These are phyloP conservation scores for Mallotus nudiflorus DNA, from an alignment of 345 rosid species.

Conservation along the genomic window DNA sequence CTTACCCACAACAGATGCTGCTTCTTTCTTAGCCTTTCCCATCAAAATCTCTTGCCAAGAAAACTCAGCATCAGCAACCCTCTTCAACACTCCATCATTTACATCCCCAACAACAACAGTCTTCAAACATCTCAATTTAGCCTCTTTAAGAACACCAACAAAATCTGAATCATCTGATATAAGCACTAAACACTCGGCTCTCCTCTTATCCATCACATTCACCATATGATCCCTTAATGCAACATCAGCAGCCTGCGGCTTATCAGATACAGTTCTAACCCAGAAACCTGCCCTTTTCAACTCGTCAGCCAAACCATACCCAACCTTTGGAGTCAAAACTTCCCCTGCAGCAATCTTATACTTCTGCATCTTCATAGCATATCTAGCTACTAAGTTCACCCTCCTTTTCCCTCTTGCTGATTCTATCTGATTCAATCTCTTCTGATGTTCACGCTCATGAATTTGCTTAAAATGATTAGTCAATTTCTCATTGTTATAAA, in stretches of 20 bases:
- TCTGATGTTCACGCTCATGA: constrained; percentile 72
- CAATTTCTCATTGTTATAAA: constrained; percentile 65
- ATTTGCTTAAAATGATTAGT: constrained; percentile 77
- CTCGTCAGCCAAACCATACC: constrained; percentile 74
- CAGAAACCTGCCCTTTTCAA: constrained; percentile 74
- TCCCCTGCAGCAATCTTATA: constrained; percentile 60
- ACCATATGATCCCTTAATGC: constrained; percentile 73
- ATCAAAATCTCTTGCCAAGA: constrained; percentile 77
- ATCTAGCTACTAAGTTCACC: constrained; percentile 67
- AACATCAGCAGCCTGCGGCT: constrained; percentile 72
- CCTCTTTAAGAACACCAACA: constrained; percentile 63
- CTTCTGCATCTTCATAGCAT: constrained; percentile 81
- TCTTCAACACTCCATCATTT: constrained; percentile 62
- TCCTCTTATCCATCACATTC: constrained; percentile 70
- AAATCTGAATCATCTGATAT: constrained; percentile 87
- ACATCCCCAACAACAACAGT: constrained; percentile 80
- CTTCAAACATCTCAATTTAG: constrained; percentile 68
- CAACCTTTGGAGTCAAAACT: constrained; percentile 58
- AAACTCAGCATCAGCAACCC: constrained; percentile 72
- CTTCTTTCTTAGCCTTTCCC: constrained; percentile 93
- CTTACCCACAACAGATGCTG: constrained; percentile 56
- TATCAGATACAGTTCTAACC: constrained; percentile 59
- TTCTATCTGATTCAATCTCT: constrained; percentile 79
- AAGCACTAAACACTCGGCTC: constrained; percentile 72
- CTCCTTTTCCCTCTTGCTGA: constrained; percentile 76